These are phyloP conservation scores for Apiospora phragmitis DNA, from an alignment of 2,329 filamentous ascomycete genomes.

Conservation along the genomic window DNA sequence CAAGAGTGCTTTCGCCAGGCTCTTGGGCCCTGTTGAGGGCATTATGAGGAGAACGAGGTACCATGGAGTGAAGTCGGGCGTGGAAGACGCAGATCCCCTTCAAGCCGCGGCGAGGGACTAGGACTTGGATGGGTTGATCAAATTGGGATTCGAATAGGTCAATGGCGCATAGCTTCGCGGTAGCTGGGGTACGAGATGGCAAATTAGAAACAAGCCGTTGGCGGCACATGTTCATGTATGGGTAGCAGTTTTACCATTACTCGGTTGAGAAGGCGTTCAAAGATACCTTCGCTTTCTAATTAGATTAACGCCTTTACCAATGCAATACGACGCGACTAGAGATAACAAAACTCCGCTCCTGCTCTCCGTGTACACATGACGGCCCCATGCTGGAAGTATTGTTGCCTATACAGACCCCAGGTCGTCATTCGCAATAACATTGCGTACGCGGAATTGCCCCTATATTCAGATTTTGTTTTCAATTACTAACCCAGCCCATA, in stretches of 20 bases:
- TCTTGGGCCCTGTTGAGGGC: constrained; percentile 89
- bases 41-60: constrained; percentile 84
- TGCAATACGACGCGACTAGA: background rate
- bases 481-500: background rate
- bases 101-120: constrained; percentile 34
- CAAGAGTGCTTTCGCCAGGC: constrained; percentile 90
- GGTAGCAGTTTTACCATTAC: constrained; percentile 4
- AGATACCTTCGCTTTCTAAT: constrained; percentile 12
- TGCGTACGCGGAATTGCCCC: background rate
- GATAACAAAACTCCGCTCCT: background rate
- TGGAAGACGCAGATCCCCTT: constrained; percentile 69
- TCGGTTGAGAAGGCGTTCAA: constrained; percentile 9
- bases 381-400: background rate
- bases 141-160: constrained; percentile 2
- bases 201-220: constrained; percentile 3
- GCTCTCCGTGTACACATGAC: background rate
- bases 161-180: background rate
- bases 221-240: constrained; percentile 8
- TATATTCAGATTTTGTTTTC: background rate
- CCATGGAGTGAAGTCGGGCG: constrained; percentile 58
- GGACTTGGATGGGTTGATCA: background rate
- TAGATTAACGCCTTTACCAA: constrained; percentile 10
- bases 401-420: background rate
- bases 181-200: constrained; percentile 1
- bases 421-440: background rate